phyloP scores from a whole-genome alignment of 768 basidiomycete genomes.

The Tylopilus plumbeoviolaceoides region DNA sequence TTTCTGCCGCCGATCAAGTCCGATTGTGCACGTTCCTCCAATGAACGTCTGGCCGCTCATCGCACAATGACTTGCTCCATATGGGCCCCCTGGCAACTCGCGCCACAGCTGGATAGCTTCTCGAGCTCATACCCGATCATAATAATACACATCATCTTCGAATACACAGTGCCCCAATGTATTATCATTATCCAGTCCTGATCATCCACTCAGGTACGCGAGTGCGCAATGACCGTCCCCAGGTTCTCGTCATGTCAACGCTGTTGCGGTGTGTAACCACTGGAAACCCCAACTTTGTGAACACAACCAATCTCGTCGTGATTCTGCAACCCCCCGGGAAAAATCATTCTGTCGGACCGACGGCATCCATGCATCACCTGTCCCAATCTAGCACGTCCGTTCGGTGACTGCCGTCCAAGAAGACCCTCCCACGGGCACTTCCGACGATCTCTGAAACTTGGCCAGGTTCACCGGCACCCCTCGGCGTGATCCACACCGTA shows the following conservation, averaged over 20 bases:
- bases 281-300: neutral
- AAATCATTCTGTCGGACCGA: conserved; percentile 9
- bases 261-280: neutral
- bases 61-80: conserved; percentile 11
- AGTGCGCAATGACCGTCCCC: neutral
- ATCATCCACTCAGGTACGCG: conserved; percentile 17
- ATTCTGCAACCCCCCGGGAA: conserved; percentile 2
- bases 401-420: conserved; percentile 22
- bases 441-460: conserved; percentile 9
- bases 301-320: neutral
- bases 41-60: conserved; percentile 10
- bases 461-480: neutral
- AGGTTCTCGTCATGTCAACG: conserved; percentile 1
- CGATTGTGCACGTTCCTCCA: conserved; percentile 24
- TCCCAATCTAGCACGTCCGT: conserved; percentile 24
- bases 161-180: neutral
- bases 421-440: conserved; percentile 22
- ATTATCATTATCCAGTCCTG: neutral
- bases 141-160: neutral
- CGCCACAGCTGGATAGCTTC: conserved; percentile 12
- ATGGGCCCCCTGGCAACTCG: conserved; percentile 12
- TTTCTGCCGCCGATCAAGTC: conserved; percentile 34
- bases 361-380: conserved; percentile 8
- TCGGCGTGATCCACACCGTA: neutral
- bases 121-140: neutral